phyloP scores from a whole-genome alignment of 805 yeast genomes.

The Wickerhamiella musiphila region DNA sequence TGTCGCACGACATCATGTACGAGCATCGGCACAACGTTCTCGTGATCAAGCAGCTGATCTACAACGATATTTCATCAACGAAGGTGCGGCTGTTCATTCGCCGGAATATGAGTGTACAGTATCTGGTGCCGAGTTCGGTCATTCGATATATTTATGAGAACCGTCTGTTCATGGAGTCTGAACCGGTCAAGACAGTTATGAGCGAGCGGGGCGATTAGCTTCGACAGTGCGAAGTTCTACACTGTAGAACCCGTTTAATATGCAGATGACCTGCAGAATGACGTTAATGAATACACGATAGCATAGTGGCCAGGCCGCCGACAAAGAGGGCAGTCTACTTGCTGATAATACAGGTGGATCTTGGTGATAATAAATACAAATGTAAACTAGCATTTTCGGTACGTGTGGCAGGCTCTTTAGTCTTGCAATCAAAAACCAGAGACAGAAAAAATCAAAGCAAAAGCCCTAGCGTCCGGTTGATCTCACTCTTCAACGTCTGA shows the following conservation, averaged over 20 bases:
- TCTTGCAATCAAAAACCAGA: too few species aligned
- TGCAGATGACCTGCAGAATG: too few species aligned
- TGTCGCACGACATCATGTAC: slow-evolving; percentile 93
- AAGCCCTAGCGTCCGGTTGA: slow-evolving; percentile 21
- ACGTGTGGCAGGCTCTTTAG: too few species aligned
- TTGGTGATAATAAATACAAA: neutral
- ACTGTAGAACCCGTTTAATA: slow-evolving; percentile 1
- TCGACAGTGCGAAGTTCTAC: too few species aligned
- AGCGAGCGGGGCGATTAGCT: slow-evolving; percentile 18
- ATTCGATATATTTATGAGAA: slow-evolving; percentile 91
- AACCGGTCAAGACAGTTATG: slow-evolving; percentile 80
- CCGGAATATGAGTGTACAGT: slow-evolving; percentile 93
- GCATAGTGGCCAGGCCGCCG: slow-evolving; percentile 5
- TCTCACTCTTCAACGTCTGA: slow-evolving; percentile 5
- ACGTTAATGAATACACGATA: neutral
- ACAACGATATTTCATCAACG: slow-evolving; percentile 90
- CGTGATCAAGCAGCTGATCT: slow-evolving; percentile 88
- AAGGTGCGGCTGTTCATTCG: slow-evolving; percentile 84
- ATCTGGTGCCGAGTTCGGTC: slow-evolving; percentile 81
- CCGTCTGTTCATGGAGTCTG: slow-evolving; percentile 68
- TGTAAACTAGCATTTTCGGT: neutral
- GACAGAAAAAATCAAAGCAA: too few species aligned
- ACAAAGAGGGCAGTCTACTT: slow-evolving; percentile 20
- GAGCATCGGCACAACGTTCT: slow-evolving; percentile 84
- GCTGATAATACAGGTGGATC: neutral